Evolutionary conservation across 2,329 filamentous ascomycete species (phyloP).

Genomic region (Aspergillus hortae): DNA sequence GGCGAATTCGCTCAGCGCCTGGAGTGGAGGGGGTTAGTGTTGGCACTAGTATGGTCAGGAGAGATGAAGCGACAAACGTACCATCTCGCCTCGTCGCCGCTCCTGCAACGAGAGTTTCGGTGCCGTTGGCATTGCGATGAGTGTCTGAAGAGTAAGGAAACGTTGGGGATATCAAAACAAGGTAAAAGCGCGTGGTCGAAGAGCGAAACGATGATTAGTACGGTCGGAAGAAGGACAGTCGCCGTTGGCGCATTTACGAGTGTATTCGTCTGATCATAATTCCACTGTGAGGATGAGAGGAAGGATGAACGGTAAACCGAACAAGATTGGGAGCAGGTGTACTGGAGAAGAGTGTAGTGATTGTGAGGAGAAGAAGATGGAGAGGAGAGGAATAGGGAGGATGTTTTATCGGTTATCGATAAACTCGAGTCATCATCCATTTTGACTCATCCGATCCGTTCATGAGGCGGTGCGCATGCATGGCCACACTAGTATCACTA

Average conservation of each 20-base stretch:
- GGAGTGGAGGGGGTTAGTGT: not conserved
- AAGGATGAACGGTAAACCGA: not conserved
- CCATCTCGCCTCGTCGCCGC: slow-evolving; percentile 80
- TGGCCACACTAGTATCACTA: too few relatives aligned
- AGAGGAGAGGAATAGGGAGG: not conserved
- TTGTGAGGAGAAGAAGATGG: not conserved
- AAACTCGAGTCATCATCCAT: slow-evolving; percentile 22
- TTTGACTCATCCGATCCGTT: not conserved
- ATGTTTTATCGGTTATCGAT: slow-evolving; percentile 32
- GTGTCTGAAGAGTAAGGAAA: not conserved
- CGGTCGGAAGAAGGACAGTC: slow-evolving; percentile 25
- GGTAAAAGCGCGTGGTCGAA: not conserved
- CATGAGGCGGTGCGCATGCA: not conserved
- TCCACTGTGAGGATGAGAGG: slow-evolving; percentile 11
- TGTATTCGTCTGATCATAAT: slow-evolving; percentile 46
- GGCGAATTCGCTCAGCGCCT: slow-evolving; percentile 91
- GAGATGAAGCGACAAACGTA: slow-evolving; percentile 41
- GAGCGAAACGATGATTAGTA: slow-evolving; percentile 12
- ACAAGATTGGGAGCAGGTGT: not conserved
- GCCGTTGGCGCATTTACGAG: slow-evolving; percentile 34
- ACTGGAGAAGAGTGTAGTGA: not conserved
- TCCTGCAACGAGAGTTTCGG: slow-evolving; percentile 69
- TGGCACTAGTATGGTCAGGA: not conserved
- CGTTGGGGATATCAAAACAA: not conserved
- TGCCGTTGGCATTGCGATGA: slow-evolving; percentile 31